Evolutionary conservation across 768 basidiomycete species (phyloP), one percentile per base, ranked within the genome.

Genomic region (Candolleomyces aberdarensis): DNA sequence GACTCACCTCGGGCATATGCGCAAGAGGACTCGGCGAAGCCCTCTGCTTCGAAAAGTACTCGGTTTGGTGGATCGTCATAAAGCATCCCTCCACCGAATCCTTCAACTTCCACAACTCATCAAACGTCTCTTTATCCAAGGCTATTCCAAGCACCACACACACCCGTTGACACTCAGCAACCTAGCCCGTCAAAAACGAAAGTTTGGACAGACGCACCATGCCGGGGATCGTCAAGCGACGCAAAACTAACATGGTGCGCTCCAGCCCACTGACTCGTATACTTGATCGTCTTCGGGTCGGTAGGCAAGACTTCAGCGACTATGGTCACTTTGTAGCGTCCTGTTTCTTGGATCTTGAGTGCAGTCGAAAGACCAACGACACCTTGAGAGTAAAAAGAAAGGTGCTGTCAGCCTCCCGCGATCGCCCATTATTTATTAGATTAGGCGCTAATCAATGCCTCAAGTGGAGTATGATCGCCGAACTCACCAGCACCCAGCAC

Each of bases 261-360:
- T 40, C 91, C 92, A 41, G 92, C 92, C 92, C 92, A 93, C 39
- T 83, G 83, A 69, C 89, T 91, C 2, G 92, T 91, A 65, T 91
- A 94, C 57, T 80, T 79, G 68, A 88, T 86, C n/a, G 78, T 80
- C 73, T 87, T 87, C 1, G 84, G 80, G 70, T 94, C 92, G 43
- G 79, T 85, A 0, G 92, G 91, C 44, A 92, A 77, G 1, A 80
- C 76, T 56, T 91, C 89, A 0, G 92, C 87, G 11, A 93, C 72
- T 56, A 94, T 78, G 1, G 84, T 85, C 17, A 93, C 91, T 3
- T 75, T 72, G 67, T 89, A 88, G 5, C 75, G 78, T 9, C 83
- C 83, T 15, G 76, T 77, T 64, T 88, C 84, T 69, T 90, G 89
- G 11, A 92, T 75, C 64, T 79, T 84, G 39, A 92, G 64, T 0